These are phyloP conservation scores for Pythium apleroticum DNA, from an alignment of 352 stramenopile genomes.

Conservation along the genomic window DNA sequence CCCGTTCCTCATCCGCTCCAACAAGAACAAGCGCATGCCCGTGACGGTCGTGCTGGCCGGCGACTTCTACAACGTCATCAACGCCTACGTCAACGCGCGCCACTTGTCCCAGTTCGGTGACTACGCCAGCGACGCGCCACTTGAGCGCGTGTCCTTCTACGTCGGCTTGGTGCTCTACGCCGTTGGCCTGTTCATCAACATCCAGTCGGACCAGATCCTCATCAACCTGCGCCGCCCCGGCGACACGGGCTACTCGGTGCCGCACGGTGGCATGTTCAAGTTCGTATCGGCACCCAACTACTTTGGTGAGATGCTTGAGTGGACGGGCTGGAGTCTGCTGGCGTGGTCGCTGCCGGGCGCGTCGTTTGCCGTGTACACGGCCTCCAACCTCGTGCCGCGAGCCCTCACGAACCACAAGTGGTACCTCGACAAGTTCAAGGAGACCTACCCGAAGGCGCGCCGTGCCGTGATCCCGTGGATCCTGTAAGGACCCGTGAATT, in stretches of 20 bases:
- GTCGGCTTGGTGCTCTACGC: slow-evolving; percentile 48
- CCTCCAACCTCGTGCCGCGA: slow-evolving; percentile 24
- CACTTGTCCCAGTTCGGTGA: slow-evolving; percentile 62
- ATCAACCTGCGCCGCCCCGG: slow-evolving; percentile 61
- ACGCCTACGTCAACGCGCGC: slow-evolving; percentile 69
- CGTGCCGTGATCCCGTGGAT: slow-evolving; percentile 23
- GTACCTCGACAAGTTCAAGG: slow-evolving; percentile 30
- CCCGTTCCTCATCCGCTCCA: slow-evolving; percentile 62
- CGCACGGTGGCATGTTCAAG: slow-evolving; percentile 58
- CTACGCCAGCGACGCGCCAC: slow-evolving; percentile 40
- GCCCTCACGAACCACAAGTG: slow-evolving; percentile 26
- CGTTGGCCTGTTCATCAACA: slow-evolving; percentile 56
- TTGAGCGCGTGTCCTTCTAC: slow-evolving; percentile 51
- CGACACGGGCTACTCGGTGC: slow-evolving; percentile 61
- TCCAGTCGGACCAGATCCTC: slow-evolving; percentile 67
- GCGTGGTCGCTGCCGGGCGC: slow-evolving; percentile 46
- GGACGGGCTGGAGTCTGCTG: slow-evolving; percentile 62
- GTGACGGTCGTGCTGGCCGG: slow-evolving; percentile 51
- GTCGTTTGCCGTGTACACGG: slow-evolving; percentile 29
- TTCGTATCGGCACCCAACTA: slow-evolving; percentile 80
- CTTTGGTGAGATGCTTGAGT: slow-evolving; percentile 75
- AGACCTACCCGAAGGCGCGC: slow-evolving; percentile 21
- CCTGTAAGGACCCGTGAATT: background rate
- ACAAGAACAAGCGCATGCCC: slow-evolving; percentile 58
- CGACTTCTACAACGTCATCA: slow-evolving; percentile 70